Percentiles rank a stretch among this genome's conserved stretches.
Evolutionary conservation across 345 rosid species (phyloP).

Genomic region (Crucihimalaya himalaica): DNA sequence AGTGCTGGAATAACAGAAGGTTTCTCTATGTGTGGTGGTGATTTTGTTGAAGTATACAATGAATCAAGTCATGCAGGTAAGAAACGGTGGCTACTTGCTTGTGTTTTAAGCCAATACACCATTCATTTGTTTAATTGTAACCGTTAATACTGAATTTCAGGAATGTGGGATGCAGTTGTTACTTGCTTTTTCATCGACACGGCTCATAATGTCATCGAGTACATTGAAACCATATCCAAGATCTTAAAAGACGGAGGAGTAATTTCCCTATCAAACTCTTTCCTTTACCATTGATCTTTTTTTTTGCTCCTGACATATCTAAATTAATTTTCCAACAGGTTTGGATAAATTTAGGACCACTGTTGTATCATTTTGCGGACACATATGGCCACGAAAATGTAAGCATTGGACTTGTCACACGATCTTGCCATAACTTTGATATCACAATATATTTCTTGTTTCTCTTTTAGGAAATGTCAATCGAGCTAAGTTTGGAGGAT

Average conservation of each 20-base stretch:
- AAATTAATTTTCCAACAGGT: constrained; percentile 50
- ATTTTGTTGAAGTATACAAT: constrained; percentile 91
- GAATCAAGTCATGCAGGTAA: constrained; percentile 85
- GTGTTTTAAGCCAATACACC: not conserved
- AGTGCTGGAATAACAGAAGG: constrained; percentile 99
- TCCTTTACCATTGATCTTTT: constrained; percentile 7
- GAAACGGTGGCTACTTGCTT: constrained; percentile 23
- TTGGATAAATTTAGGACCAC: constrained; percentile 96
- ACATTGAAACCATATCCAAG: constrained; percentile 88
- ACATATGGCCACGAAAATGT: constrained; percentile 79
- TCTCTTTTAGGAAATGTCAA: constrained; percentile 78
- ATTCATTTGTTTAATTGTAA: not conserved
- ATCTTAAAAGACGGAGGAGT: constrained; percentile 95
- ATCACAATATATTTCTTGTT: constrained; percentile 17
- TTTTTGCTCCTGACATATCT: constrained; percentile 14
- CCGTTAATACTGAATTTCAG: constrained; percentile 49
- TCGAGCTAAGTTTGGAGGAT: constrained; percentile 93
- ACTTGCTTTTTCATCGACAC: constrained; percentile 98
- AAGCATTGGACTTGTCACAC: constrained; percentile 40
- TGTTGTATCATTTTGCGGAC: constrained; percentile 93
- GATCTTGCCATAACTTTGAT: not conserved
- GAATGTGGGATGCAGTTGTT: constrained; percentile 92
- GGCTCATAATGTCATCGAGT: constrained; percentile 89
- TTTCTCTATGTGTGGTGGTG: constrained; percentile 99
- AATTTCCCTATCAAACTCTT: constrained; percentile 40